These are phyloP conservation scores for Saccharomyces eubayanus DNA, from an alignment of 805 yeast genomes.

Conservation along the genomic window DNA sequence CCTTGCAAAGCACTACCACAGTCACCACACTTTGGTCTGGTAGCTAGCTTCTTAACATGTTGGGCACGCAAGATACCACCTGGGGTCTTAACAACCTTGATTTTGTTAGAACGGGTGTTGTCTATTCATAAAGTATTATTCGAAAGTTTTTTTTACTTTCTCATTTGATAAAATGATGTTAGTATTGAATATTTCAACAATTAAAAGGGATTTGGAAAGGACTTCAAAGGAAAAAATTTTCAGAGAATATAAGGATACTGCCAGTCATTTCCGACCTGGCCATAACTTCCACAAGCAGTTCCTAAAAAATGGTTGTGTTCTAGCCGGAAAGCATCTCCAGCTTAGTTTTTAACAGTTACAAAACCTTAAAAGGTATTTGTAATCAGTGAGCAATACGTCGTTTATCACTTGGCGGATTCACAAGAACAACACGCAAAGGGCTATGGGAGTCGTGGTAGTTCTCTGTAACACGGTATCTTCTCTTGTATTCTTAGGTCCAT, in stretches of 20 bases:
- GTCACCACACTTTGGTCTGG: constrained; percentile 87
- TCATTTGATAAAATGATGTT: background rate
- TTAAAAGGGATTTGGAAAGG: background rate
- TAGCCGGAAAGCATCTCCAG: too few relatives aligned
- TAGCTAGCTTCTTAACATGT: constrained; percentile 86
- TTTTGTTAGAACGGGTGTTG: constrained; percentile 99
- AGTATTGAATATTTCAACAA: background rate
- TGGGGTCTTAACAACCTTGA: constrained; percentile 99
- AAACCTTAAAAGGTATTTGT: too few relatives aligned
- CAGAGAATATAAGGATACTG: too few relatives aligned
- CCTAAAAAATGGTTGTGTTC: too few relatives aligned
- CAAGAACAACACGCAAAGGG: background rate
- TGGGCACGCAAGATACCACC: constrained; percentile 98
- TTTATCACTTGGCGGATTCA: too few relatives aligned
- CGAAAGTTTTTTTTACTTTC: background rate
- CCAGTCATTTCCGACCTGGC: too few relatives aligned
- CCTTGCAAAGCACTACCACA: constrained; percentile 77
- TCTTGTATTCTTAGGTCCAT: background rate
- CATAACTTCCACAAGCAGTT: too few relatives aligned
- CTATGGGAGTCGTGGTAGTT: background rate
- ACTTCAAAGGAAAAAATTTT: background rate
- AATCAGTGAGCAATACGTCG: too few relatives aligned
- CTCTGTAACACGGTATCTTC: background rate
- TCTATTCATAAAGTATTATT: constrained; percentile 35
- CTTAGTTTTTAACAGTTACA: too few relatives aligned